A percentile compares a stretch with the other conserved stretches of the same genome.
Conservation (phyloP, 177 flowering plant genomes). For the Vitis hybrid region DNA sequence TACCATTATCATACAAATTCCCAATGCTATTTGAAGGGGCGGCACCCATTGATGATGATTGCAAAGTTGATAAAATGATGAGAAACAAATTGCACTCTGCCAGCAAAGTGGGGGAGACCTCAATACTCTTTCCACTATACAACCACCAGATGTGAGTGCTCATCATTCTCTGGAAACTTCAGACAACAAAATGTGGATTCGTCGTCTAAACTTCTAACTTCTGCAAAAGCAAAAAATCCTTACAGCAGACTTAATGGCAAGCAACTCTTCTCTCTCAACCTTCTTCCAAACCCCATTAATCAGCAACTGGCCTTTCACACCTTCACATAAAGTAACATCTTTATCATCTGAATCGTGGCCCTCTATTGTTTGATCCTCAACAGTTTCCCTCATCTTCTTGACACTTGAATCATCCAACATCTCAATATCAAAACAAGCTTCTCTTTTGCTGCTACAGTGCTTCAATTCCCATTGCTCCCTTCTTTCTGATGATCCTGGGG, state of each 20-base stretch:
- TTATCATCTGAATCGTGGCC: conserved; percentile 10
- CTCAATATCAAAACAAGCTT: conserved; percentile 32
- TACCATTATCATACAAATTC: conserved; percentile 27
- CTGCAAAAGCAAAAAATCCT: conserved; percentile 10
- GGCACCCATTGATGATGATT: background rate
- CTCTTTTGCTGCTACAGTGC: conserved; percentile 33
- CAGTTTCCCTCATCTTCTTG: conserved; percentile 24
- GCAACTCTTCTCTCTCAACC: conserved; percentile 53
- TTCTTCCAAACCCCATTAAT: conserved; percentile 65
- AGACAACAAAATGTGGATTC: no score
- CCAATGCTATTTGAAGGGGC: background rate
- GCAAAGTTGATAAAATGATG: background rate
- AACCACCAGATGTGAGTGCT: no score
- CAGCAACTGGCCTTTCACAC: conserved; percentile 43
- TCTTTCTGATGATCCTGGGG: conserved; percentile 6
- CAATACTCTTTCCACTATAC: no score
- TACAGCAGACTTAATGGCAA: conserved; percentile 49
- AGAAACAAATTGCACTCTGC: no score
- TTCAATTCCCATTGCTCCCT: conserved; percentile 21
- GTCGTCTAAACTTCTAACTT: no score
- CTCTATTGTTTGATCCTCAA: conserved; percentile 11
- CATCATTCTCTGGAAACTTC: no score
- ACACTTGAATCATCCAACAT: conserved; percentile 18
- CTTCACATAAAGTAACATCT: conserved; percentile 8
- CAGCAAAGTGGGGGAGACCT: no score